A percentile compares a stretch with the other conserved stretches of the same genome.
These are phyloP conservation scores for Cryptosporidium viatorum DNA, from an alignment of 169 alveolate genomes.

Conservation along the genomic window DNA sequence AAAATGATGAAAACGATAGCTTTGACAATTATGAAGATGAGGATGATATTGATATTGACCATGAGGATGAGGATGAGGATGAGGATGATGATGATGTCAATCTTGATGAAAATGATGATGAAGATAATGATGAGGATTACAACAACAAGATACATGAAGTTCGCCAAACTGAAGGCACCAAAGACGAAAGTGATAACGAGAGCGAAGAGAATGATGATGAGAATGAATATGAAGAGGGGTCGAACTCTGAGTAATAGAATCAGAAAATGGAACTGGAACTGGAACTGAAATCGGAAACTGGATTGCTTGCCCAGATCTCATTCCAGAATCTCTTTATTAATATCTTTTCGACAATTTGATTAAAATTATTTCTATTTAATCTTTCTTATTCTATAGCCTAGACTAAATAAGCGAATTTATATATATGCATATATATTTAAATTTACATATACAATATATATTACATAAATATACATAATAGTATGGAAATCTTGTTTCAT, in stretches of 20 bases:
- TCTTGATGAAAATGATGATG: constrained; percentile 5
- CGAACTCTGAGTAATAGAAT: neutral
- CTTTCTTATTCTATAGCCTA: neutral
- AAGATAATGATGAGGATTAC: neutral
- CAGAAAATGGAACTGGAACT: no score
- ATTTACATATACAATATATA: no score
- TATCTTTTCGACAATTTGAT: no score
- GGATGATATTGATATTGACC: constrained; percentile 4
- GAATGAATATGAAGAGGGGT: neutral
- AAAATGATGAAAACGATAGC: neutral
- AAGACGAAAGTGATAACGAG: neutral
- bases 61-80: neutral
- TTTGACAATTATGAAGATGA: constrained; percentile 21
- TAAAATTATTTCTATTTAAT: no score
- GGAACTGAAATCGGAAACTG: no score
- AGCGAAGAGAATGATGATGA: neutral
- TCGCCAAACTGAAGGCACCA: neutral
- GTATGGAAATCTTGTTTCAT: neutral
- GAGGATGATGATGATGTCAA: neutral
- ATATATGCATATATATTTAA: no score
- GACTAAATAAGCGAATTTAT: neutral
- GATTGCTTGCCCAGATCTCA: neutral
- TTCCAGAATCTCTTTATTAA: neutral
- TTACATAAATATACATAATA: no score
- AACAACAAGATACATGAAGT: neutral